Conservation (phyloP, 2,329 filamentous ascomycete species). For the Calonectria fujianensis region DNA sequence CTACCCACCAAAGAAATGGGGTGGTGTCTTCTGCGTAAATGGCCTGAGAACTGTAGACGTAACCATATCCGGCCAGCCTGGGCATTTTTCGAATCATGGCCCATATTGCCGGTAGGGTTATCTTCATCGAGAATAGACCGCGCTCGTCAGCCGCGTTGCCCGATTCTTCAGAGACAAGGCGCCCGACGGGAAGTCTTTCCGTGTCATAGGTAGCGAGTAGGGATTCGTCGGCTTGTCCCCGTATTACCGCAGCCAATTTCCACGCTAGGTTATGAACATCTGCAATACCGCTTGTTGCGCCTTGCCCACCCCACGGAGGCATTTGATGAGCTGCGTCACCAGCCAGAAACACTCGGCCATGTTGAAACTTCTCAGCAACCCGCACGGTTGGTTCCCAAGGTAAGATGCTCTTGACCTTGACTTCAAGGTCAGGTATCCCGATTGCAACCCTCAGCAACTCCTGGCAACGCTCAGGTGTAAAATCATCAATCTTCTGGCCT, state of each 20-base stretch:
- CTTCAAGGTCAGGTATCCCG: slow-evolving; percentile 2
- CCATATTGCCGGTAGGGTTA: background rate
- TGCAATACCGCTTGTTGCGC: slow-evolving; percentile 25
- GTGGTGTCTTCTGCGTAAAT: slow-evolving; percentile 6
- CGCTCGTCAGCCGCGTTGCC: slow-evolving; percentile 5
- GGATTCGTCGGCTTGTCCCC: background rate
- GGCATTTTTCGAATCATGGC: slow-evolving; percentile 1
- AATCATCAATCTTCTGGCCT: slow-evolving; percentile 16
- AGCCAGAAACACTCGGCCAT: slow-evolving; percentile 18
- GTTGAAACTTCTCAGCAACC: slow-evolving; percentile 23
- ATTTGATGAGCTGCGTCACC: slow-evolving; percentile 24
- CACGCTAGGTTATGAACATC: slow-evolving; percentile 28
- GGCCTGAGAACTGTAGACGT: slow-evolving; percentile 8
- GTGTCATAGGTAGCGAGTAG: slow-evolving; percentile 7
- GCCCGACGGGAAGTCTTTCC: slow-evolving; percentile 24
- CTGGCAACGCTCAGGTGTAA: slow-evolving; percentile 21
- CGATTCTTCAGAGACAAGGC: slow-evolving; percentile 27
- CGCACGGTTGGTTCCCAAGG: slow-evolving; percentile 23
- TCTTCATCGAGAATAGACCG: slow-evolving; percentile 14
- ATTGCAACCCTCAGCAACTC: slow-evolving; percentile 21
- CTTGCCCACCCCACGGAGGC: slow-evolving; percentile 29
- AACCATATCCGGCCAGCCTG: slow-evolving; percentile 19
- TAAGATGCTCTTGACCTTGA: slow-evolving; percentile 15
- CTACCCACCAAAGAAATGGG: slow-evolving; percentile 11
- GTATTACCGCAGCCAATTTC: slow-evolving; percentile 17